Percentiles rank a stretch among this genome's conserved stretches.
These are phyloP conservation scores for Alternaria consortialis DNA, from an alignment of 2,329 filamentous ascomycete species.

Conservation along the genomic window DNA sequence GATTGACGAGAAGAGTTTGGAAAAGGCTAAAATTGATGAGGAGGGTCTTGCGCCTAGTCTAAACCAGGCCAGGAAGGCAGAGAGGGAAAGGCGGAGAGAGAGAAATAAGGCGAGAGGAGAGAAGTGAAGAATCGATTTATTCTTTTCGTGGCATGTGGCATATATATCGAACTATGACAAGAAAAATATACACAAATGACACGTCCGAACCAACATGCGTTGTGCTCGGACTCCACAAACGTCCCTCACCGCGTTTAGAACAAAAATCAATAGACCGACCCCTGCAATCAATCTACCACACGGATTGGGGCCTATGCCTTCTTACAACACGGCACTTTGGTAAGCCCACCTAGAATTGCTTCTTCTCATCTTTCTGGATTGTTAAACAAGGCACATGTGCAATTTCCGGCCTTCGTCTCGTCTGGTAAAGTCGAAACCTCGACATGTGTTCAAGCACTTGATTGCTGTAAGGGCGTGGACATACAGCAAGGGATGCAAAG, in stretches of 20 bases:
- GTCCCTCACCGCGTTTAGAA: neutral
- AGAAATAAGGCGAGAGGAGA: slow-evolving; percentile 37
- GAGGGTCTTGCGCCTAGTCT: slow-evolving; percentile 64
- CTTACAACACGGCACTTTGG: neutral
- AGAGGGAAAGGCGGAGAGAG: slow-evolving; percentile 62
- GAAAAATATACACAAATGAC: neutral
- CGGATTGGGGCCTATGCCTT: neutral
- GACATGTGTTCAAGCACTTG: neutral
- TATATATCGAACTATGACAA: too few species aligned
- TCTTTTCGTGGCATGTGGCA: neutral
- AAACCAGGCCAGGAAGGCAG: slow-evolving; percentile 73
- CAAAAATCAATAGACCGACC: neutral
- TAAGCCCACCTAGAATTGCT: neutral
- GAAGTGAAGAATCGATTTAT: slow-evolving; percentile 7
- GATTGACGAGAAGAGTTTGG: slow-evolving; percentile 68
- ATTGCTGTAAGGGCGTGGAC: neutral
- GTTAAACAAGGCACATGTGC: neutral
- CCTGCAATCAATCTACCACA: neutral
- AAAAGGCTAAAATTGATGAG: slow-evolving; percentile 60
- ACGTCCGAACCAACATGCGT: neutral
- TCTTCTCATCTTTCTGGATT: neutral
- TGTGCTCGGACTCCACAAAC: neutral
- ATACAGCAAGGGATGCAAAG: neutral
- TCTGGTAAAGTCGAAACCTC: neutral
- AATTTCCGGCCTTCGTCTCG: neutral